Conservation (phyloP, 2,329 filamentous ascomycete species). For the Calonectria naviculata region DNA sequence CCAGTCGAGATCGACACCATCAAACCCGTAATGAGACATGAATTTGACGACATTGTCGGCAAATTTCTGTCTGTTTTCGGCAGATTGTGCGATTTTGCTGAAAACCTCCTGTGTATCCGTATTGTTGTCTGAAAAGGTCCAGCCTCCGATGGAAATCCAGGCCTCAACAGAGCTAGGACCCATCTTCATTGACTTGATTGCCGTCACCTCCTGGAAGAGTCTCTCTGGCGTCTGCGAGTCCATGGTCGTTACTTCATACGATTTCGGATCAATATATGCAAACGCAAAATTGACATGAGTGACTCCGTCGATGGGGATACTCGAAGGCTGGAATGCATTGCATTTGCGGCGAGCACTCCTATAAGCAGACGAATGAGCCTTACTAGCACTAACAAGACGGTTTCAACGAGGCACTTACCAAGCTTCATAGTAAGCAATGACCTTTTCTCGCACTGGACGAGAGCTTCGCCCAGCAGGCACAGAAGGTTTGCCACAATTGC, state of each 20-base stretch:
- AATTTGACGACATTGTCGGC: neutral
- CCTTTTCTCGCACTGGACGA: neutral
- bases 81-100: neutral
- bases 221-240: conserved; percentile 17
- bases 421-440: neutral
- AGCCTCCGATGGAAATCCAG: conserved; percentile 48
- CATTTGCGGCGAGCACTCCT: neutral
- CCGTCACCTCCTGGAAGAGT: neutral
- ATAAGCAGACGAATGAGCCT: no score
- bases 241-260: conserved; percentile 40
- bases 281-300: conserved; percentile 41
- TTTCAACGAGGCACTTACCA: neutral
- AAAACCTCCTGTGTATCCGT: conserved; percentile 17
- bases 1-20: neutral
- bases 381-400: no score
- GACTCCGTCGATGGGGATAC: conserved; percentile 4
- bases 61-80: neutral
- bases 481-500: neutral
- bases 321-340: neutral
- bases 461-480: neutral
- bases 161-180: conserved; percentile 17
- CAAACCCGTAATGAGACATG: neutral
- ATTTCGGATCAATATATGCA: conserved; percentile 33
- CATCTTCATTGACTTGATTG: neutral
- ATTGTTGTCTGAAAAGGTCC: conserved; percentile 44